Conservation (phyloP, 208 protist species). For the Tritrichomonas foetus region DNA sequence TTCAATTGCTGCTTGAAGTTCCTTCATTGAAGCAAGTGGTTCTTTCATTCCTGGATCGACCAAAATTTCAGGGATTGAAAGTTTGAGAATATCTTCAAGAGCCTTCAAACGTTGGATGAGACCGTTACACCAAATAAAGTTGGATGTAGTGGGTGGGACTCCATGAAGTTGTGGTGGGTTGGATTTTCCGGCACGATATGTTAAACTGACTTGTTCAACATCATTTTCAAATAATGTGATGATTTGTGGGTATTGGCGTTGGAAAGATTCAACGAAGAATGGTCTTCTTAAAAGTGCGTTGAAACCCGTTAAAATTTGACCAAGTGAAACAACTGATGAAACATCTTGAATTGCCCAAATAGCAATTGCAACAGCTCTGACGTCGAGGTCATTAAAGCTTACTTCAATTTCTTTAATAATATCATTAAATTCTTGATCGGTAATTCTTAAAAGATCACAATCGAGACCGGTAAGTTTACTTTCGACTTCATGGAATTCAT, state of each 20-base stretch:
- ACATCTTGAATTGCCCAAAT: slow-evolving; percentile 36
- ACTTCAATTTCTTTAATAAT: background rate
- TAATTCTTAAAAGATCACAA: background rate
- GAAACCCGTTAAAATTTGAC: slow-evolving; percentile 21
- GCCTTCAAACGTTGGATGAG: slow-evolving; percentile 83
- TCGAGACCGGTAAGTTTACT: background rate
- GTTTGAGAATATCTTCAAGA: slow-evolving; percentile 63
- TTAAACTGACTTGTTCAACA: slow-evolving; percentile 69
- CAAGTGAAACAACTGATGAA: slow-evolving; percentile 26
- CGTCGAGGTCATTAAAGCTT: background rate
- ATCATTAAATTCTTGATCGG: background rate
- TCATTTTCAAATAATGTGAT: slow-evolving; percentile 64
- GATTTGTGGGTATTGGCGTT: slow-evolving; percentile 75
- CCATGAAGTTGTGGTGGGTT: slow-evolving; percentile 71
- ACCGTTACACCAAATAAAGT: slow-evolving; percentile 75
- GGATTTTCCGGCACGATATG: slow-evolving; percentile 63
- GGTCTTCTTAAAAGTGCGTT: slow-evolving; percentile 72
- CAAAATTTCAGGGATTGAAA: slow-evolving; percentile 31
- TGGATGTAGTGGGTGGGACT: slow-evolving; percentile 77
- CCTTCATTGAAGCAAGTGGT: slow-evolving; percentile 36
- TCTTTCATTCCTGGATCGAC: slow-evolving; percentile 43
- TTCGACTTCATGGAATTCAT: background rate
- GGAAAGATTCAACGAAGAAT: slow-evolving; percentile 80
- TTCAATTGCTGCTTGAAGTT: slow-evolving; percentile 24
- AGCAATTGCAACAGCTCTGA: slow-evolving; percentile 5